Conservation (phyloP, 805 yeast species). For the Cyberlindnera mississippiensis region DNA sequence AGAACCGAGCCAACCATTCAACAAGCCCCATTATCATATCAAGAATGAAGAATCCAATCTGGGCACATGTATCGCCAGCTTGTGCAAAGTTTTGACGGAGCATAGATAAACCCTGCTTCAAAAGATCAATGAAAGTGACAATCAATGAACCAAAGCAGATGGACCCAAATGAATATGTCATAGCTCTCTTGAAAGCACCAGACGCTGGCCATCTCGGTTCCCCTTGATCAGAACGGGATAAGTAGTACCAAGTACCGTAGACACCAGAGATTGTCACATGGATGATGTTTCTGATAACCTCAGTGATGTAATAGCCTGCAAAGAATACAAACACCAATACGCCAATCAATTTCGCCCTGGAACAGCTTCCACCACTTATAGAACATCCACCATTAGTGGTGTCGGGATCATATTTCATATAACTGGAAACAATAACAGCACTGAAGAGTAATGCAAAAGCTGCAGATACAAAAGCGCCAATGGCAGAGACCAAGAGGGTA, state of each 20-base stretch:
- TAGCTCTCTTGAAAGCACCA: constrained; percentile 74
- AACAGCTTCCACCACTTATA: constrained; percentile 48
- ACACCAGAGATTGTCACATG: constrained; percentile 82
- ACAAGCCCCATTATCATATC: constrained; percentile 60
- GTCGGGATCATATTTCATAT: constrained; percentile 70
- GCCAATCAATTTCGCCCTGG: constrained; percentile 61
- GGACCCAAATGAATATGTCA: constrained; percentile 86
- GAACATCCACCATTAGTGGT: constrained; percentile 48
- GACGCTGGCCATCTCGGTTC: constrained; percentile 76
- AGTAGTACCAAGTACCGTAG: constrained; percentile 89
- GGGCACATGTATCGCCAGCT: constrained; percentile 49
- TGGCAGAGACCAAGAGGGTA: constrained; percentile 52
- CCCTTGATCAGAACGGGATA: constrained; percentile 69
- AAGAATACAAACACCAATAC: constrained; percentile 69
- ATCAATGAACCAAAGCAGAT: constrained; percentile 81
- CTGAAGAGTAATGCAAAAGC: constrained; percentile 65
- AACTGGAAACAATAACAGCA: constrained; percentile 66
- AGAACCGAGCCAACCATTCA: constrained; percentile 79
- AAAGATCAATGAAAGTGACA: constrained; percentile 65
- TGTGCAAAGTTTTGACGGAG: constrained; percentile 49
- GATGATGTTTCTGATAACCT: constrained; percentile 73
- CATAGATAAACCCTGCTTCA: constrained; percentile 51
- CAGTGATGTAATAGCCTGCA: constrained; percentile 80
- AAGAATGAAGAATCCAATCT: constrained; percentile 48
- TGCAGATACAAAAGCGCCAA: constrained; percentile 58